Evolutionary conservation across 2,329 filamentous ascomycete species (phyloP).

Genomic region (Rhynchosporium agropyri): DNA sequence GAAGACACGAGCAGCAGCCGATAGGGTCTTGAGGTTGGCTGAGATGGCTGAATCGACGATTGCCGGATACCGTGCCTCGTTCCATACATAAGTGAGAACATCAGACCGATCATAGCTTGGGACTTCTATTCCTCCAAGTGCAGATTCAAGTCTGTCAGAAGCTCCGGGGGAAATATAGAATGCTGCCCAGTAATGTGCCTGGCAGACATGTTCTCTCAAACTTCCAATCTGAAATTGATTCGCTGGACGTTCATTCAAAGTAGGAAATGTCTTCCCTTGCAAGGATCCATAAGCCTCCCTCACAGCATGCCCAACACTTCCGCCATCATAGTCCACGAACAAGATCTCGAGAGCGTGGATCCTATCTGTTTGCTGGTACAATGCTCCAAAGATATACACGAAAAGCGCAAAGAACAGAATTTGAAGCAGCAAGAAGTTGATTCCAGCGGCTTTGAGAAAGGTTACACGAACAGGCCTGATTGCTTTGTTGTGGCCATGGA

Average conservation of each 20-base stretch:
- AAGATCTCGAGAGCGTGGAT: conserved; percentile 54
- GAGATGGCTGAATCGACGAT: conserved; percentile 39
- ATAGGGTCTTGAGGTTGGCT: conserved; percentile 40
- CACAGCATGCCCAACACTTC: conserved; percentile 45
- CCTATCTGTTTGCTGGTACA: conserved; percentile 37
- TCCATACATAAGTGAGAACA: conserved; percentile 44
- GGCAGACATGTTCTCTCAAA: conserved; percentile 44
- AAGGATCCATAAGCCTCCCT: conserved; percentile 42
- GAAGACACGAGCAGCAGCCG: conserved; percentile 35
- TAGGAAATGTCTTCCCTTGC: conserved; percentile 41
- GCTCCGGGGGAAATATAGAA: conserved; percentile 43
- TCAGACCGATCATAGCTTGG: conserved; percentile 42
- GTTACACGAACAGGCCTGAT: conserved; percentile 12
- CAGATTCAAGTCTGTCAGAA: conserved; percentile 40
- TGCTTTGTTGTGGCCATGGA: conserved; percentile 20
- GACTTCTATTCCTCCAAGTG: conserved; percentile 37
- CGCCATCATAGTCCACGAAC: conserved; percentile 66
- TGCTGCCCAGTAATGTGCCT: conserved; percentile 45
- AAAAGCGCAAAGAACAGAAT: conserved; percentile 35
- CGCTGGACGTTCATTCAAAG: conserved; percentile 38
- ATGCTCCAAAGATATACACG: conserved; percentile 44
- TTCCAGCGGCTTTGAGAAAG: conserved; percentile 30
- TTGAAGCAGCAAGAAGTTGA: conserved; percentile 32
- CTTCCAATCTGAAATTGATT: conserved; percentile 39
- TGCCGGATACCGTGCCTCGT: conserved; percentile 44